Conservation (phyloP, 2,329 filamentous ascomycete genomes). For the Drechslerella coelobrocha region DNA sequence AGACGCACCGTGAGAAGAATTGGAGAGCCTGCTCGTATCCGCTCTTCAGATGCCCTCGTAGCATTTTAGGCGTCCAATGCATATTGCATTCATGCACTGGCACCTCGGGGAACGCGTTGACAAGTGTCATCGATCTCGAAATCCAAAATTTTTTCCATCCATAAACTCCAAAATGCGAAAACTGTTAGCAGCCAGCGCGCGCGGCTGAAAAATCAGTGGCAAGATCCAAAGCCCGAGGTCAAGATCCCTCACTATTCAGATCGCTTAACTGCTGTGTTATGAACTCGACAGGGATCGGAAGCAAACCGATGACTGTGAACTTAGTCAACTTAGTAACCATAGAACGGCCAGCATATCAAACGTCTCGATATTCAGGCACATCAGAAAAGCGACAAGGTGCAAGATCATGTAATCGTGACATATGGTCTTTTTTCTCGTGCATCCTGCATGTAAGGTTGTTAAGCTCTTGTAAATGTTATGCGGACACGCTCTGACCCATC, state of each 20-base stretch:
- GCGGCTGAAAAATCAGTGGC: constrained; percentile 31
- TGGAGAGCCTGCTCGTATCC: not conserved
- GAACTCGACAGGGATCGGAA: constrained; percentile 42
- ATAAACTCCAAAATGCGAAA: not conserved
- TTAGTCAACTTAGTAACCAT: constrained; percentile 2
- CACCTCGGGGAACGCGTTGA: too few relatives aligned
- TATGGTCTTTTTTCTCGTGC: too few relatives aligned
- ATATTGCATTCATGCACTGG: too few relatives aligned
- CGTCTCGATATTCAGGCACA: constrained; percentile 42
- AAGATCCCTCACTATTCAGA: constrained; percentile 30
- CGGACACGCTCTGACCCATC: constrained; percentile 46
- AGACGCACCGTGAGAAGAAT: too few relatives aligned
- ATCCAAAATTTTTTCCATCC: too few relatives aligned
- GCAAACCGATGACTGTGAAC: constrained; percentile 8
- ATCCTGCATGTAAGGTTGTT: not conserved
- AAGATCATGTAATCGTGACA: not conserved
- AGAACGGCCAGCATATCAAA: too few relatives aligned
- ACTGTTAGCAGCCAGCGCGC: not conserved
- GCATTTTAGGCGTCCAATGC: too few relatives aligned
- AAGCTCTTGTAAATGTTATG: too few relatives aligned
- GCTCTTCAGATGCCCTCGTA: too few relatives aligned
- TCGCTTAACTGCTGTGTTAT: constrained; percentile 10
- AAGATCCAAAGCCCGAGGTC: constrained; percentile 40
- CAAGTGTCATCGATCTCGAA: too few relatives aligned
- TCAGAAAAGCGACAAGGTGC: not conserved